Base-by-base conservation (phyloP, 257 asterid genomes). In the Gentiana dahurica region DNA sequence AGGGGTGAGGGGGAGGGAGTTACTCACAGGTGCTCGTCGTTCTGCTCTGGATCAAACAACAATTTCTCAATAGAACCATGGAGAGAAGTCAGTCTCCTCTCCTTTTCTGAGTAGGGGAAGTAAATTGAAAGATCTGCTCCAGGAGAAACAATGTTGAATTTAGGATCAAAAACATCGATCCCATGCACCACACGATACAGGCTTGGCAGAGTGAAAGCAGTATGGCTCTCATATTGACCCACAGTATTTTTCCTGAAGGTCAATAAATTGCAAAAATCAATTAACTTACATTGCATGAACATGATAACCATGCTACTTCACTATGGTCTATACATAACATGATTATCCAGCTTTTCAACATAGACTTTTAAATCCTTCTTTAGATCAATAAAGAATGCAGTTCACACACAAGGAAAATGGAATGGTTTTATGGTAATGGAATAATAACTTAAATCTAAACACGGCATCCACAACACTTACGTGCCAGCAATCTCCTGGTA, bases 401-500 rank as follows among this genome's bases (percentile, higher is more conserved):
- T 24, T 24, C 24, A 24, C 24, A 24, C 24, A 24, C 24, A 24
- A 24, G 24, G 24, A 24, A 24, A 24, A 24, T 24, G 24, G 24
- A 24, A 24, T 24, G 24, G 24, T 24, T 24, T 24, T 24, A 24
- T 24, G 24, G 0, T 24, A 24, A 24, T 24, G 24, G 24, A 24
- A 24, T 24, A 24, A 24, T 24, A 24, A 24, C 46, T 41, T 12
- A 13, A 7, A 50, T 50, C 54, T 50, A 50, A 12, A 3, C 8
- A 50, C 34, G 15, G 3, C 34, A 41, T 10, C 4, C 38, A 6
- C 53, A 38, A 53, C 36, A 66, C 99, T 77, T 77, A 88, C 99
- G 97, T 88, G 65, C 99, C 99, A 1, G 99, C 97, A 65, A 92
- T 92, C 78, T 88, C 97, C 72, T 92, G 99, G 82, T 85, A 92